Evolutionary conservation across 2,329 filamentous ascomycete species (phyloP).

Genomic region (Lasiodiplodia theobromae): DNA sequence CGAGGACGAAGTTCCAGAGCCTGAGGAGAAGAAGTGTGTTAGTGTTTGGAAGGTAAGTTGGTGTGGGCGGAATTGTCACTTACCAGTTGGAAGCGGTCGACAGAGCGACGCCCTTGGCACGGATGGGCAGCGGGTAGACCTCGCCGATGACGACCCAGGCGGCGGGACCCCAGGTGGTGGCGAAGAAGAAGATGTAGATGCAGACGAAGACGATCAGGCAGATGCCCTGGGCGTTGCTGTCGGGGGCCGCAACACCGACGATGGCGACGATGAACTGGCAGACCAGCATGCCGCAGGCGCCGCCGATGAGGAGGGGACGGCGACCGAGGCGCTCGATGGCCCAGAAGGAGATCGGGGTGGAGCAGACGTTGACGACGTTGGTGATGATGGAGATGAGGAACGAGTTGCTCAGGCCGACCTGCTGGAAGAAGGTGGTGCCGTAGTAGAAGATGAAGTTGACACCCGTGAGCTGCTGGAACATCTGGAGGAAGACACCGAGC

Average conservation of each 20-base stretch:
- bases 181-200: constrained; percentile 94
- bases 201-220: constrained; percentile 82
- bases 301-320: constrained; percentile 78
- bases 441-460: constrained; percentile 80
- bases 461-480: constrained; percentile 66
- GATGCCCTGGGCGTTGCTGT: constrained; percentile 58
- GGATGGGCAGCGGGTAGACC: constrained; percentile 88
- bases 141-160: constrained; percentile 80
- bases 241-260: constrained; percentile 50
- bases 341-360: constrained; percentile 87
- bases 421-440: constrained; percentile 83
- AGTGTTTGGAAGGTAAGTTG: no score
- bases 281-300: constrained; percentile 81
- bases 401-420: constrained; percentile 75
- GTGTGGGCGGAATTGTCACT: no score
- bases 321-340: constrained; percentile 83
- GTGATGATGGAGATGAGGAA: constrained; percentile 88
- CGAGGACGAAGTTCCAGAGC: constrained; percentile 29
- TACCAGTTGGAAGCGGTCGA: constrained; percentile 88
- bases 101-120: constrained; percentile 83
- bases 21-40: not conserved
- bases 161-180: constrained; percentile 83
- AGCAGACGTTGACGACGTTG: constrained; percentile 85
- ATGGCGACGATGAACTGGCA: constrained; percentile 90
- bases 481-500: constrained; percentile 56